Percentiles rank a stretch among this genome's conserved stretches.
These are phyloP conservation scores for Oenanthe javanica DNA, from an alignment of 140 eudicot genomes.

Conservation along the genomic window DNA sequence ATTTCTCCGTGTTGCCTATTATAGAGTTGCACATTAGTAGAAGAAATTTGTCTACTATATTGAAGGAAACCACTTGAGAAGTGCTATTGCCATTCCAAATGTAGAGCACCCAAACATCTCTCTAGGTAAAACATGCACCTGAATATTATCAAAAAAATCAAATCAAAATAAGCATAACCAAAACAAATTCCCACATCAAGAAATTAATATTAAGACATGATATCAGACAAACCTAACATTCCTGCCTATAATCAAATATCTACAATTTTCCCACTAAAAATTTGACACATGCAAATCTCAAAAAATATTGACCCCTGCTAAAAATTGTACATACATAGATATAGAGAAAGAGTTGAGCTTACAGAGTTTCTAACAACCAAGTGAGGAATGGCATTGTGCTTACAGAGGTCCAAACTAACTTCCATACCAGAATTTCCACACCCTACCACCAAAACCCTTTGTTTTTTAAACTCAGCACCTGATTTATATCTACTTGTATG, in stretches of 20 bases:
- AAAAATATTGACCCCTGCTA: not conserved
- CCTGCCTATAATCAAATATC: not conserved
- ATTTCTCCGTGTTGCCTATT: constrained; percentile 46
- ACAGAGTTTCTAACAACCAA: constrained; percentile 78
- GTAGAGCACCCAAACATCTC: constrained; percentile 82
- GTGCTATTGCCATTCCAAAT: constrained; percentile 54
- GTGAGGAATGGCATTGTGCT: constrained; percentile 47
- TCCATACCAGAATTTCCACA: constrained; percentile 98
- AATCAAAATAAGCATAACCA: not conserved
- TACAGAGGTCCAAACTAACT: constrained; percentile 77
- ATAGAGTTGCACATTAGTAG: constrained; percentile 32
- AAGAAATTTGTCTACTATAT: constrained; percentile 64
- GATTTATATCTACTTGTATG: constrained; percentile 68
- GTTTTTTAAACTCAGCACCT: constrained; percentile 36
- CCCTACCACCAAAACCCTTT: constrained; percentile 66
- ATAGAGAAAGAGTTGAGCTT: not conserved
- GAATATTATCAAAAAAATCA: not conserved
- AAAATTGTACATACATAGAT: not conserved
- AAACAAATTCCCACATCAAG: not conserved
- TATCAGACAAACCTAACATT: not conserved
- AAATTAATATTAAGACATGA: not conserved
- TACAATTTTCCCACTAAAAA: not conserved
- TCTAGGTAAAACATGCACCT: constrained; percentile 85
- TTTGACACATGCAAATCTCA: not conserved
- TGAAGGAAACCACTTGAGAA: constrained; percentile 72